Conservation (phyloP, 176 grass and related monocot genomes). For the Paspalum notatum region DNA sequence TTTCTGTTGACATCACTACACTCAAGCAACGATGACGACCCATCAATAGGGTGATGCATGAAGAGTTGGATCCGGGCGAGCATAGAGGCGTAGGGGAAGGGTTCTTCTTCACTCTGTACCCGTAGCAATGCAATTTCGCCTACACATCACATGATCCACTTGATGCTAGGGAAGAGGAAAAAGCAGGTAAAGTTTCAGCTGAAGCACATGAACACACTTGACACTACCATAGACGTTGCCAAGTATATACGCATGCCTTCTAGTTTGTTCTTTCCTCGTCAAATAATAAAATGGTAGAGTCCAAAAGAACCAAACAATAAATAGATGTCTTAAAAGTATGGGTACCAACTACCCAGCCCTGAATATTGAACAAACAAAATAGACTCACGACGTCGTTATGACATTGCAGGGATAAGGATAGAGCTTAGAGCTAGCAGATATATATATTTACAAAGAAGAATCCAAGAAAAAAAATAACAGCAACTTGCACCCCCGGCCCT, state of each 20-base stretch:
- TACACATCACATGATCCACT: slow-evolving; percentile 32
- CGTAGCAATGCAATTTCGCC: neutral
- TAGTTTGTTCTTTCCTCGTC: slow-evolving; percentile 28
- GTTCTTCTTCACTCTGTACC: neutral
- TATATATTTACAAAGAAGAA: slow-evolving; percentile 21
- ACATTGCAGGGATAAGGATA: slow-evolving; percentile 55
- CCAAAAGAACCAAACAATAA: slow-evolving; percentile 23
- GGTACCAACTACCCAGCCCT: slow-evolving; percentile 34
- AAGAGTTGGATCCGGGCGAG: no score
- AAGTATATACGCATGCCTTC: neutral
- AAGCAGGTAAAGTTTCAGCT: neutral
- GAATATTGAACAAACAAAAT: slow-evolving; percentile 27
- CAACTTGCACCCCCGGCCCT: slow-evolving; percentile 42
- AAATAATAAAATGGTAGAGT: neutral
- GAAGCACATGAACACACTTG: slow-evolving; percentile 32
- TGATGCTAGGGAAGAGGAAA: slow-evolving; percentile 1
- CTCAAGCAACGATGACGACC: no score
- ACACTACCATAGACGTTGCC: neutral
- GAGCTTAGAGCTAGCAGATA: slow-evolving; percentile 27
- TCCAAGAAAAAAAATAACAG: neutral
- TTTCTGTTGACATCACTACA: no score
- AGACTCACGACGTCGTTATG: slow-evolving; percentile 52
- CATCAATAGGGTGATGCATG: no score
- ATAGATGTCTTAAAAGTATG: slow-evolving; percentile 29
- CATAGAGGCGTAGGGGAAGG: no score